Evolutionary conservation across 306 rosid genomes (phyloP).

Genomic region (Senna siamea): DNA sequence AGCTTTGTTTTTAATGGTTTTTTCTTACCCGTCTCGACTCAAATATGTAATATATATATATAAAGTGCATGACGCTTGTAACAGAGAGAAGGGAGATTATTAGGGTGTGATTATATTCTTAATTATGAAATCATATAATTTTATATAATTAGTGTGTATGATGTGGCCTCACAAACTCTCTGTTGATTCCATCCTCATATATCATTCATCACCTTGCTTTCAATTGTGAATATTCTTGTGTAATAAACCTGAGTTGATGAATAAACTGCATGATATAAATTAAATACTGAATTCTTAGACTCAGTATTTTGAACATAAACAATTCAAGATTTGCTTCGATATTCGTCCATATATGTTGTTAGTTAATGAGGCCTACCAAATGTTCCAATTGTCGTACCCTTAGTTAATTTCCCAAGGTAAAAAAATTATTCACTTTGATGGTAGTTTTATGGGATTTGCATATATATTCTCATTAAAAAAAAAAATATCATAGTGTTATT

Average conservation of each 20-base stretch:
- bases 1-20: slow-evolving; percentile 5
- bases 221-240: neutral
- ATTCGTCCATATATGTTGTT: too few species aligned
- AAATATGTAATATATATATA: slow-evolving; percentile 20
- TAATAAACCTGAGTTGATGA: neutral
- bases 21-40: neutral
- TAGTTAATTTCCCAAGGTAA: too few species aligned
- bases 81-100: slow-evolving; percentile 13
- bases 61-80: slow-evolving; percentile 35
- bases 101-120: slow-evolving; percentile 29
- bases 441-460: too few species aligned
- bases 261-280: neutral
- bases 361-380: too few species aligned
- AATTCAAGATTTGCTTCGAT: neutral
- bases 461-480: too few species aligned
- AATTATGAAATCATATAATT: neutral
- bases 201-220: neutral
- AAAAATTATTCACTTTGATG: too few species aligned
- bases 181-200: neutral
- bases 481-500: too few species aligned
- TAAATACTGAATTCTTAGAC: neutral
- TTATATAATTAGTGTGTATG: neutral
- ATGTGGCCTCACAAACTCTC: too few species aligned
- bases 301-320: neutral
- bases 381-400: too few species aligned